Conservation (phyloP, 495 filamentous ascomycete genomes). For the Penicillium flavigenum region DNA sequence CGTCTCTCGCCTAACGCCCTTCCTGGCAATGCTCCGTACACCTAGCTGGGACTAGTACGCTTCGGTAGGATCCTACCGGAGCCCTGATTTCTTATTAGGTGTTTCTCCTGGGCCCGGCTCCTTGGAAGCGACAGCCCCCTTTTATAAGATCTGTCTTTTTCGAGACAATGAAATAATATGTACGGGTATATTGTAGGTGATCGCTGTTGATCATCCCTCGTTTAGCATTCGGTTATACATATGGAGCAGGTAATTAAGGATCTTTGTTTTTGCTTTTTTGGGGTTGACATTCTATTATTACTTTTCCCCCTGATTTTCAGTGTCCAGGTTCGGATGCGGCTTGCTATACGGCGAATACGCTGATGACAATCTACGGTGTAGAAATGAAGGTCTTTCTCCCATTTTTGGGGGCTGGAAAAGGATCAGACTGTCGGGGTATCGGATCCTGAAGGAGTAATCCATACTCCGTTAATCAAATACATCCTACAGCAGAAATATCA, state of each 20-base stretch:
- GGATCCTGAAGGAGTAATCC: slow-evolving; percentile 1
- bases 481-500: not conserved
- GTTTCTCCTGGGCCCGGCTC: slow-evolving; percentile 1
- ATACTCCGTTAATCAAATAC: not conserved
- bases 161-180: not conserved
- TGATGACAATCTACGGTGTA: not conserved
- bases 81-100: slow-evolving; percentile 2
- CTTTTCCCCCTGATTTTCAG: slow-evolving; percentile 9
- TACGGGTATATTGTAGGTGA: not conserved
- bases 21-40: not conserved
- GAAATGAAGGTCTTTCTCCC: not conserved
- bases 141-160: slow-evolving; percentile 3
- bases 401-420: not conserved
- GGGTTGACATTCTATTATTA: slow-evolving; percentile 4
- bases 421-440: not conserved
- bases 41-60: not conserved
- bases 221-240: not conserved
- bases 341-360: not conserved
- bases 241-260: slow-evolving; percentile 8
- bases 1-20: not conserved
- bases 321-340: not conserved
- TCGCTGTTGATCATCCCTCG: slow-evolving; percentile 14
- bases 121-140: slow-evolving; percentile 4
- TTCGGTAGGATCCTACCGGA: not conserved
- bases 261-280: not conserved